A percentile compares a stretch with the other conserved stretches of the same genome.
These are phyloP conservation scores for Pseudozyma pruni DNA, from an alignment of 1,284 basidiomycete genomes.

Conservation along the genomic window DNA sequence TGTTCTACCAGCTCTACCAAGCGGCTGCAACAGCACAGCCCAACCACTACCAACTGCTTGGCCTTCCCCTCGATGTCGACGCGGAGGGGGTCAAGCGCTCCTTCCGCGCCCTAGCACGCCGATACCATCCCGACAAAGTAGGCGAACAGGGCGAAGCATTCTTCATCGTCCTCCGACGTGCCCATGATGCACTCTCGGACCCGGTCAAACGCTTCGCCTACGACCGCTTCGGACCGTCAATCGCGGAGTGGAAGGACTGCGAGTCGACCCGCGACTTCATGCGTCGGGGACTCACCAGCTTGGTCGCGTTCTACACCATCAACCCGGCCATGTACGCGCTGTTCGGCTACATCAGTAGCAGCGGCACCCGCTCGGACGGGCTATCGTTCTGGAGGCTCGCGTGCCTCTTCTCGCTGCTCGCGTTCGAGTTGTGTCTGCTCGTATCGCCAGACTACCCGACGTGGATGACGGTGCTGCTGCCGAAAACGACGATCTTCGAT, in stretches of 20 bases:
- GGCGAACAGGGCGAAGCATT: slow-evolving; percentile 75
- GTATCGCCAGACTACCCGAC: slow-evolving; percentile 48
- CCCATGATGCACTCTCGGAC: slow-evolving; percentile 82
- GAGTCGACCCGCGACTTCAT: slow-evolving; percentile 78
- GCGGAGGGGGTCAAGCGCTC: slow-evolving; percentile 77
- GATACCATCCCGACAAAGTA: slow-evolving; percentile 81
- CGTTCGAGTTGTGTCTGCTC: slow-evolving; percentile 61
- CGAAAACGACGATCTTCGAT: slow-evolving; percentile 76
- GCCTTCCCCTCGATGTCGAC: slow-evolving; percentile 74
- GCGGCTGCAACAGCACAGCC: slow-evolving; percentile 73
- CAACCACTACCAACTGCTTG: slow-evolving; percentile 82
- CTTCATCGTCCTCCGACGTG: slow-evolving; percentile 80
- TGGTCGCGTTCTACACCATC: slow-evolving; percentile 79
- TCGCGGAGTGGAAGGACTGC: slow-evolving; percentile 76
- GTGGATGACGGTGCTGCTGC: slow-evolving; percentile 73
- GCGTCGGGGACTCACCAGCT: slow-evolving; percentile 75
- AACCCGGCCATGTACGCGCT: slow-evolving; percentile 75
- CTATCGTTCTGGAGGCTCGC: slow-evolving; percentile 69
- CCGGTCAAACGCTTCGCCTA: slow-evolving; percentile 85
- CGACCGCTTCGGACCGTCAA: slow-evolving; percentile 82
- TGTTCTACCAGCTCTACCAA: slow-evolving; percentile 75
- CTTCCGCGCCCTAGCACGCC: slow-evolving; percentile 79
- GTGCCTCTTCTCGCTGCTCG: slow-evolving; percentile 39
- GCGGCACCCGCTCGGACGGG: slow-evolving; percentile 70
- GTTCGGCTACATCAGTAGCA: slow-evolving; percentile 74